phyloP scores from a whole-genome alignment of 768 basidiomycete species.

The Tulasnella sp. region DNA sequence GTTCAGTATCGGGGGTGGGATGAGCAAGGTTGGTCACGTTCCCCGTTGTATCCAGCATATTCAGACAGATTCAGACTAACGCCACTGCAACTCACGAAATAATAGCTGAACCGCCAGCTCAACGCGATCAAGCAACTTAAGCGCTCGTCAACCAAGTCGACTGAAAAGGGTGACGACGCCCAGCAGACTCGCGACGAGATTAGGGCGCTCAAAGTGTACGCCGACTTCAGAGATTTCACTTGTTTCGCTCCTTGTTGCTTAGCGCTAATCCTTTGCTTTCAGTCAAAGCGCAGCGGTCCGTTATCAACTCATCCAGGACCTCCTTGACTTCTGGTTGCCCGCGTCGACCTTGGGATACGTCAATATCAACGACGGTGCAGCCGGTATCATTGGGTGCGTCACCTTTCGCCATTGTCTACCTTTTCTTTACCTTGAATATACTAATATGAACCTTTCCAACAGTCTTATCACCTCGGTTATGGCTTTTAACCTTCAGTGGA shows the following conservation, averaged over 20 bases:
- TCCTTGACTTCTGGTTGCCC: conserved; percentile 83
- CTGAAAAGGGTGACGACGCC: conserved; percentile 58
- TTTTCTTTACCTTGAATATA: background rate
- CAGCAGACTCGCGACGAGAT: conserved; percentile 33
- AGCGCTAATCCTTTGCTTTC: too few species aligned
- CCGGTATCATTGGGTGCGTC: conserved; percentile 77
- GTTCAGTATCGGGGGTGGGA: conserved; percentile 61
- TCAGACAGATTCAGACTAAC: conserved; percentile 10
- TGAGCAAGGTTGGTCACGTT: conserved; percentile 47
- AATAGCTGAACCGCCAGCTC: conserved; percentile 1
- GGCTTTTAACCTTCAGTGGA: conserved; percentile 41
- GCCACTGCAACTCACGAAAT: background rate
- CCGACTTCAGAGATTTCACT: conserved; percentile 12
- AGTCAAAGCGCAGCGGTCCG: conserved; percentile 53
- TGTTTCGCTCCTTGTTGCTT: too few species aligned
- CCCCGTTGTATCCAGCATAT: conserved; percentile 2
- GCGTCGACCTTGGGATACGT: conserved; percentile 68
- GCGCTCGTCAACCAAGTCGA: conserved; percentile 27
- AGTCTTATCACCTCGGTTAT: conserved; percentile 65
- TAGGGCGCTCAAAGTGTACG: conserved; percentile 38
- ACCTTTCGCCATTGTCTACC: conserved; percentile 15
- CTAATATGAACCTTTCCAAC: conserved; percentile 15
- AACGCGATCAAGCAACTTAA: conserved; percentile 17
- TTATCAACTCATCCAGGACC: conserved; percentile 75
- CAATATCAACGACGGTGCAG: conserved; percentile 68